Evolutionary conservation across 1,284 basidiomycete species (phyloP).

Genomic region (Ganoderma lingzhi): DNA sequence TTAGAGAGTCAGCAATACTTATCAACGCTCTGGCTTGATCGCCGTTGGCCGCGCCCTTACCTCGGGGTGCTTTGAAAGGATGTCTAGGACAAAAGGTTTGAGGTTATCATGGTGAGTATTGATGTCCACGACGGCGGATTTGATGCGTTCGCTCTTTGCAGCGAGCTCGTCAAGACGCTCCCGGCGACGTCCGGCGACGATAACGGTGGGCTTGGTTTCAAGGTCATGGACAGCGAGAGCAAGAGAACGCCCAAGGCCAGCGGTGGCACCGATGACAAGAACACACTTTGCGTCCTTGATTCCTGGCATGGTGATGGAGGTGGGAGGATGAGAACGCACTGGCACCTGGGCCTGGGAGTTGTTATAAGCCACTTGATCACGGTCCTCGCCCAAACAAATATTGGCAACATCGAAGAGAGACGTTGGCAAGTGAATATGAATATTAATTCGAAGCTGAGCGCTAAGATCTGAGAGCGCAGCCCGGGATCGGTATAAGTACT

Average conservation of each 20-base stretch:
- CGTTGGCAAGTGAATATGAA: too few species aligned
- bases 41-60: constrained; percentile 40
- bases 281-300: constrained; percentile 64
- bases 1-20: constrained; percentile 13
- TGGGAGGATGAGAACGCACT: too few species aligned
- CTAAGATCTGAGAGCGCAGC: too few species aligned
- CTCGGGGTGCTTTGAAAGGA: constrained; percentile 55
- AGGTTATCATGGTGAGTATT: constrained; percentile 48
- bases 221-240: constrained; percentile 59
- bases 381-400: background rate
- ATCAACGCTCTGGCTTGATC: background rate
- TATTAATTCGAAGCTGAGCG: too few species aligned
- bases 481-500: too few species aligned
- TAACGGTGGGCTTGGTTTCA: constrained; percentile 59
- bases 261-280: constrained; percentile 68
- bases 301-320: constrained; percentile 43
- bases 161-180: constrained; percentile 58
- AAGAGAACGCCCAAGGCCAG: constrained; percentile 69
- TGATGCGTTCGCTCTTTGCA: constrained; percentile 45
- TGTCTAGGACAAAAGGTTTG: constrained; percentile 49
- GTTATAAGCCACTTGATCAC: background rate
- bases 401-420: too few species aligned
- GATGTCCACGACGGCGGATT: constrained; percentile 54
- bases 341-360: too few species aligned
- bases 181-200: constrained; percentile 62